Evolutionary conservation across 1,284 basidiomycete species (phyloP), one percentile per base, ranked within the genome.

Genomic region (Ceratobasidium sp.): DNA sequence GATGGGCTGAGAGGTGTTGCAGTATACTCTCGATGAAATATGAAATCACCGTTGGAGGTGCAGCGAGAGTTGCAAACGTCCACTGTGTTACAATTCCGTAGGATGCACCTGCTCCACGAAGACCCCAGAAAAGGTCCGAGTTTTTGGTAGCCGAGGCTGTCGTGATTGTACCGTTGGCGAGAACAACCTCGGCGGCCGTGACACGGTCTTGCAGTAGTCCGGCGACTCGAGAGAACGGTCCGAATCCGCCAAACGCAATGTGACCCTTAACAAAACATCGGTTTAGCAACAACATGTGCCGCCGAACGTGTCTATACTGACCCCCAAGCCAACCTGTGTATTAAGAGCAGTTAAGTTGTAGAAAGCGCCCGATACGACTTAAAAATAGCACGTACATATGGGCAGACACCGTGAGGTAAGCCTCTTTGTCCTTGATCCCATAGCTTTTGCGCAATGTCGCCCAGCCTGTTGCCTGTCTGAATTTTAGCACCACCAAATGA

Each of bases 241-340:
- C 80, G 48, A 78, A 79, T 4, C 80, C 80, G 2, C 80, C 80
- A 66, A 80, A 81, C 7, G 80, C 65, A 20, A 79, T 68, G 50
- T 81, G 80, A 15, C 80, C 80, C 73, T 62, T 17, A 2, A 10
- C 26, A 38, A 15, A 33, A 20, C 7, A 78, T 65, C 17, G 46
- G 23, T 26, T 2, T 23, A 23, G 46, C n/a, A 20, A 28, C 33
- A 54, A 67, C 48, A 38, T 52, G 52, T 48, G 17, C 65, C 65
- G n/a, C 48, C 52, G 26, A 23, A 17, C 26, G 17, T 3, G n/a
- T 50, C n/a, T 50, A 50, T 28, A 33, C 65, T 67, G 15, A 48
- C 46, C 40, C 61, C 61, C 10, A n/a, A 44, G 40, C 61, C 61
- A 15, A 64, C 54, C 33, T 62, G 20, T n/a, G 48, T 50, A 50